Percentiles rank a stretch among this genome's conserved stretches.
These are phyloP conservation scores for Solanum peruvianum DNA, from an alignment of 257 asterid genomes.

Conservation along the genomic window DNA sequence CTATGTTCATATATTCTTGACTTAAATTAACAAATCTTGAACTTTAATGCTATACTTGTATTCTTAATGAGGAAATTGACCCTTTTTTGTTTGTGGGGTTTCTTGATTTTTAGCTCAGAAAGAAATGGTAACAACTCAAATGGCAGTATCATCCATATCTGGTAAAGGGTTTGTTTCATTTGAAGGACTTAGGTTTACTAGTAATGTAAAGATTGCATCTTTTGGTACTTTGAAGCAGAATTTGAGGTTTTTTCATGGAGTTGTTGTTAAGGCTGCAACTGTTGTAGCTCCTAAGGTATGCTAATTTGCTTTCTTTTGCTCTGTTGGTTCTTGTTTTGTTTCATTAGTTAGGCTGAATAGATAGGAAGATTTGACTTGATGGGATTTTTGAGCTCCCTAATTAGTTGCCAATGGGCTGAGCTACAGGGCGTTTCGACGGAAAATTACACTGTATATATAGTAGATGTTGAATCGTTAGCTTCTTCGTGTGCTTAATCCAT, in stretches of 20 bases:
- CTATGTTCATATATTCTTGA: background rate
- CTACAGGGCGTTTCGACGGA: background rate
- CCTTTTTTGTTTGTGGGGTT: background rate
- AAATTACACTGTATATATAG: background rate
- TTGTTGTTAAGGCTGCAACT: slow-evolving; percentile 77
- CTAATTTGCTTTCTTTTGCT: background rate
- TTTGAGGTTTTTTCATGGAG: slow-evolving; percentile 30
- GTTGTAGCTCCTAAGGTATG: slow-evolving; percentile 78
- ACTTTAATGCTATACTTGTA: background rate
- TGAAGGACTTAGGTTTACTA: slow-evolving; percentile 59
- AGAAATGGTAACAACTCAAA: slow-evolving; percentile 71
- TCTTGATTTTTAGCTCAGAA: background rate
- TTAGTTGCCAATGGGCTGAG: background rate
- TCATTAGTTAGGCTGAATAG: background rate
- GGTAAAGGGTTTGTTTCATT: slow-evolving; percentile 55
- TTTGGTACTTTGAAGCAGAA: slow-evolving; percentile 23
- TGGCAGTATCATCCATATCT: slow-evolving; percentile 62
- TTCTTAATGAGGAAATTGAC: background rate
- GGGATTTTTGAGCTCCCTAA: background rate
- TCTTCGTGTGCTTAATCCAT: background rate
- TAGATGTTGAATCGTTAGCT: background rate
- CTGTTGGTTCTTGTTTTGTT: background rate
- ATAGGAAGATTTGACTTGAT: background rate
- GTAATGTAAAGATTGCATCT: slow-evolving; percentile 12
- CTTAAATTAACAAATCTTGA: background rate